Percentiles rank a stretch among this genome's conserved stretches.
Evolutionary conservation across 2,329 filamentous ascomycete species (phyloP).

Genomic region (Cladosporium cucumerinum): DNA sequence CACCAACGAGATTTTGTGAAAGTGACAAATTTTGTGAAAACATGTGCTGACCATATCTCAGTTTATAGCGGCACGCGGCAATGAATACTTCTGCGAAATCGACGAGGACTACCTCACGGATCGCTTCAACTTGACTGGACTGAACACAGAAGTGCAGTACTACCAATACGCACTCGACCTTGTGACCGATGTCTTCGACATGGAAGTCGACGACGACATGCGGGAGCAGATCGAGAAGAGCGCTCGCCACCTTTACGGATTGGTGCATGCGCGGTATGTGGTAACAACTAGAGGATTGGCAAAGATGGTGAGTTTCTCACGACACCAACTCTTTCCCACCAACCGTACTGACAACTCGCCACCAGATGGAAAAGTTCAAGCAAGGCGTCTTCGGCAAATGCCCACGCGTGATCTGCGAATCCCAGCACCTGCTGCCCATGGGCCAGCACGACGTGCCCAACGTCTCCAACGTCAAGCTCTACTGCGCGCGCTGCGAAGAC

Average conservation of each 20-base stretch:
- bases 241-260: slow-evolving; percentile 87
- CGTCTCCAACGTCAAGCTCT: slow-evolving; percentile 89
- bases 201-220: slow-evolving; percentile 98
- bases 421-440: slow-evolving; percentile 90
- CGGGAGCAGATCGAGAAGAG: slow-evolving; percentile 97
- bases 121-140: slow-evolving; percentile 93
- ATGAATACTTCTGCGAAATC: slow-evolving; percentile 99
- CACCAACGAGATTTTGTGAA: neutral
- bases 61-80: slow-evolving; percentile 97
- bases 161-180: slow-evolving; percentile 98
- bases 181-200: slow-evolving; percentile 96
- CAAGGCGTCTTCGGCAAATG: slow-evolving; percentile 98
- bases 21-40: neutral
- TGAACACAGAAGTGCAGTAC: slow-evolving; percentile 97
- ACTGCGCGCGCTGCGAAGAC: slow-evolving; percentile 95
- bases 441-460: slow-evolving; percentile 87
- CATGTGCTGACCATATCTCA: slow-evolving; percentile 13
- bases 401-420: slow-evolving; percentile 90
- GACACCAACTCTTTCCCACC: neutral
- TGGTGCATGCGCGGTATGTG: slow-evolving; percentile 95
- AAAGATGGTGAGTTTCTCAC: slow-evolving; percentile 75
- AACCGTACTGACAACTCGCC: slow-evolving; percentile 16
- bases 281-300: slow-evolving; percentile 89
- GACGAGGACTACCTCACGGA: slow-evolving; percentile 98
- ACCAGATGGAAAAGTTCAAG: slow-evolving; percentile 95